Evolutionary conservation across 208 protist species (phyloP).

Genomic region (Borovskyia barvae): DNA sequence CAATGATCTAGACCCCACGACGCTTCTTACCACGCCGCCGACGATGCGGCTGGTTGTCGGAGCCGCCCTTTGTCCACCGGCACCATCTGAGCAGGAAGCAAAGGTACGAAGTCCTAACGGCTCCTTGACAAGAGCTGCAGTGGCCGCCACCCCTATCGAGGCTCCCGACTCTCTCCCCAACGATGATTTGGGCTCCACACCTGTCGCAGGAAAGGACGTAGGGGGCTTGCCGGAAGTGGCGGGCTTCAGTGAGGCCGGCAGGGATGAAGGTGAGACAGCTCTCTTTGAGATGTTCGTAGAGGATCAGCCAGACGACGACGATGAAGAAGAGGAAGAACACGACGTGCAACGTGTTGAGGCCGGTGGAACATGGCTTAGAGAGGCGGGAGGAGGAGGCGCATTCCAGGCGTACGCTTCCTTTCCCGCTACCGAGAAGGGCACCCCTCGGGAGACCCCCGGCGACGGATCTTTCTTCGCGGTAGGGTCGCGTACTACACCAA

Average conservation of each 20-base stretch:
- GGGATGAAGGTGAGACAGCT: slow-evolving; percentile 25
- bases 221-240: not conserved
- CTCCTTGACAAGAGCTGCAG: too few relatives aligned
- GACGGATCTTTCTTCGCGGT: not conserved
- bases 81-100: not conserved
- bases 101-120: too few relatives aligned
- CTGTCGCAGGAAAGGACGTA: not conserved
- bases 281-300: slow-evolving; percentile 57
- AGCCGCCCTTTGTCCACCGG: not conserved
- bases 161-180: too few relatives aligned
- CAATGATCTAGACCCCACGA: not conserved
- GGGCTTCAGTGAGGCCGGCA: not conserved
- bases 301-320: slow-evolving; percentile 19
- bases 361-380: not conserved
- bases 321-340: slow-evolving; percentile 14
- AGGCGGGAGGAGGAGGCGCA: too few relatives aligned
- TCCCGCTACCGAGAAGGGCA: too few relatives aligned
- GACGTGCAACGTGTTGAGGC: too few relatives aligned
- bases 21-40: slow-evolving; percentile 3
- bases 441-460: too few relatives aligned
- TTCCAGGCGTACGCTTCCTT: too few relatives aligned
- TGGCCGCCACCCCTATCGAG: too few relatives aligned
- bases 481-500: not conserved
- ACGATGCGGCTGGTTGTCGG: slow-evolving; percentile 7
- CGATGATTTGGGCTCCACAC: too few relatives aligned